Conservation (phyloP, 768 basidiomycete genomes). For the Heimioporus sp. region DNA sequence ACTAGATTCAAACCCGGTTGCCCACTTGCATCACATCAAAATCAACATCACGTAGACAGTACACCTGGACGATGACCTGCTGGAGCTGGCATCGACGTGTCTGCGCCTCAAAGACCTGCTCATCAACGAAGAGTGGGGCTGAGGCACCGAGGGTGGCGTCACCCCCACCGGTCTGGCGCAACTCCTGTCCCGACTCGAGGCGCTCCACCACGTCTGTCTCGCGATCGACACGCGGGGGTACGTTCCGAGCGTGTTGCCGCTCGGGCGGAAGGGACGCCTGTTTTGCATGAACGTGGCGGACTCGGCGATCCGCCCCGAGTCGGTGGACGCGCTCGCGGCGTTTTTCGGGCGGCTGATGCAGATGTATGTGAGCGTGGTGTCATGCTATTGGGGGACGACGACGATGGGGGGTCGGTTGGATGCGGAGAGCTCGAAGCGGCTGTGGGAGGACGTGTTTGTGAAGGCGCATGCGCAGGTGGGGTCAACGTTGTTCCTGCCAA, state of each 20-base stretch:
- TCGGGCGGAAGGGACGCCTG: neutral
- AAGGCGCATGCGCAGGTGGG: constrained; percentile 6
- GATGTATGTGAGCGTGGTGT: neutral
- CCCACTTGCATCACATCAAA: no score
- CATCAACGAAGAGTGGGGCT: constrained; percentile 21
- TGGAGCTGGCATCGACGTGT: constrained; percentile 16
- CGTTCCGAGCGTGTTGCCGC: no score
- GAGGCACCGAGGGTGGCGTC: constrained; percentile 13
- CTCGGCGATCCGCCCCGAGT: constrained; percentile 13
- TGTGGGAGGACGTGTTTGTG: constrained; percentile 22
- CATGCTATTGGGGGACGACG: constrained; percentile 9
- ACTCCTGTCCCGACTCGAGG: constrained; percentile 8
- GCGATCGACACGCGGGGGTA: constrained; percentile 12
- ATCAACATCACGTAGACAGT: no score
- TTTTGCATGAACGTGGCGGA: constrained; percentile 16
- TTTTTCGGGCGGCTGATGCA: constrained; percentile 18
- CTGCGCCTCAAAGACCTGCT: constrained; percentile 12
- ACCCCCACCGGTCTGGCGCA: constrained; percentile 17
- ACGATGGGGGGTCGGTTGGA: constrained; percentile 11
- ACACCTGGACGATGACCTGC: no score
- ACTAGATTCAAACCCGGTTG: no score
- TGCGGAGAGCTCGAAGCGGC: constrained; percentile 8
- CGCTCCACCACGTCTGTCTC: neutral
- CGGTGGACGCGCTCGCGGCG: constrained; percentile 13
- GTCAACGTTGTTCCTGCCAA: neutral